Evolutionary conservation across 805 yeast species (phyloP).

Genomic region (Schwanniomyces vanrijiae): DNA sequence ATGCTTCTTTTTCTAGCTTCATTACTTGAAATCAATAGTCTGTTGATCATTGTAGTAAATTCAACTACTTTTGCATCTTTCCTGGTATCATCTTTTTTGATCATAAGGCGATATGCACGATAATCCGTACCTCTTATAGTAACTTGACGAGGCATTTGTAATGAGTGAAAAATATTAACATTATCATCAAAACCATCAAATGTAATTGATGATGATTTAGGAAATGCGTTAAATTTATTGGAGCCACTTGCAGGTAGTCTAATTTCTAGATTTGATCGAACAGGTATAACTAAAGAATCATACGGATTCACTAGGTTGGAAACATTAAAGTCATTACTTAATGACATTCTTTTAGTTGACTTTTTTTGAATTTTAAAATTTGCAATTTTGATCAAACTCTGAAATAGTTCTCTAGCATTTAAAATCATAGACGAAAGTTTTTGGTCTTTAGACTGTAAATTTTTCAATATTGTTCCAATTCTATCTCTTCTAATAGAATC

Average conservation of each 20-base stretch:
- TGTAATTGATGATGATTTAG: conserved; percentile 43
- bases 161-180: conserved; percentile 72
- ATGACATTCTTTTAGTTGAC: conserved; percentile 32
- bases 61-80: conserved; percentile 96
- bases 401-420: conserved; percentile 37
- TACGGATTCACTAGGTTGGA: conserved; percentile 26
- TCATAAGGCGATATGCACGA: conserved; percentile 65
- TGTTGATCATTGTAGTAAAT: conserved; percentile 82
- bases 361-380: conserved; percentile 35
- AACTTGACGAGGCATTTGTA: conserved; percentile 84
- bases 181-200: conserved; percentile 63
- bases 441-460: conserved; percentile 11
- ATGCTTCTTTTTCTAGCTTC: conserved; percentile 75
- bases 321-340: conserved; percentile 43
- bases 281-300: conserved; percentile 67
- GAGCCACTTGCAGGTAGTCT: conserved; percentile 55
- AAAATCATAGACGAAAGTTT: conserved; percentile 15
- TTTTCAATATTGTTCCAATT: conserved; percentile 22
- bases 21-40: conserved; percentile 60
- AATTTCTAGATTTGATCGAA: conserved; percentile 66
- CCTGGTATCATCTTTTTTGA: conserved; percentile 89
- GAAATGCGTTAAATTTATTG: conserved; percentile 46
- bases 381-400: conserved; percentile 45
- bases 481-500: conserved; percentile 29
- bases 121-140: conserved; percentile 80